Evolutionary conservation across 2,329 filamentous ascomycete genomes (phyloP).

Genomic region (Colletotrichum sp.): DNA sequence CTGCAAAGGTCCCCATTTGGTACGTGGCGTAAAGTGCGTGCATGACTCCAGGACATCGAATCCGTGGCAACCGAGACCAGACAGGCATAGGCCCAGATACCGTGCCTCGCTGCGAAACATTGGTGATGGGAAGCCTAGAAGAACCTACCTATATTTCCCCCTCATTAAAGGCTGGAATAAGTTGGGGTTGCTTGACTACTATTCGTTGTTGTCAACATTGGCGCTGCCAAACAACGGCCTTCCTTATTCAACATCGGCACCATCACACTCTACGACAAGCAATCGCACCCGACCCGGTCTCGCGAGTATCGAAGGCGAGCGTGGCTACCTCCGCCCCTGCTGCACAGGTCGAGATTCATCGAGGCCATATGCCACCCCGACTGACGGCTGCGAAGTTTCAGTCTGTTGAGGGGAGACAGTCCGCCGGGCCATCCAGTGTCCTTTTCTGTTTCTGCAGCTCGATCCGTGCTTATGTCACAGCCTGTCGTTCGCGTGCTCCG

Average conservation of each 20-base stretch:
- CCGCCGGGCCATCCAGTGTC: not conserved
- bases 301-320: not conserved
- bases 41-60: conserved; percentile 16
- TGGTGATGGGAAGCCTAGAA: conserved; percentile 13
- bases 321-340: not conserved
- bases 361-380: conserved; percentile 5
- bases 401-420: not conserved
- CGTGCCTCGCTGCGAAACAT: conserved; percentile 16
- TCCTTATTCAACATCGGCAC: not conserved
- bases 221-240: not conserved
- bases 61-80: conserved; percentile 18
- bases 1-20: not conserved
- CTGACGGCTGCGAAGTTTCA: conserved; percentile 12
- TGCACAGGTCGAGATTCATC: not conserved
- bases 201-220: not conserved
- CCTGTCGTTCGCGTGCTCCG: not conserved
- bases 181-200: not conserved
- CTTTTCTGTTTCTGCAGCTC: not conserved
- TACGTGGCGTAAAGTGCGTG: conserved; percentile 21
- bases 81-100: conserved; percentile 15
- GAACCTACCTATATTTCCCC: conserved; percentile 8
- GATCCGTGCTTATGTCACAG: conserved; percentile 1
- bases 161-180: not conserved
- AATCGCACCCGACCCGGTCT: not conserved
- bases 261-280: not conserved